Evolutionary conservation across 106 monocot genomes (phyloP).

Genomic region (Allium cepa): DNA sequence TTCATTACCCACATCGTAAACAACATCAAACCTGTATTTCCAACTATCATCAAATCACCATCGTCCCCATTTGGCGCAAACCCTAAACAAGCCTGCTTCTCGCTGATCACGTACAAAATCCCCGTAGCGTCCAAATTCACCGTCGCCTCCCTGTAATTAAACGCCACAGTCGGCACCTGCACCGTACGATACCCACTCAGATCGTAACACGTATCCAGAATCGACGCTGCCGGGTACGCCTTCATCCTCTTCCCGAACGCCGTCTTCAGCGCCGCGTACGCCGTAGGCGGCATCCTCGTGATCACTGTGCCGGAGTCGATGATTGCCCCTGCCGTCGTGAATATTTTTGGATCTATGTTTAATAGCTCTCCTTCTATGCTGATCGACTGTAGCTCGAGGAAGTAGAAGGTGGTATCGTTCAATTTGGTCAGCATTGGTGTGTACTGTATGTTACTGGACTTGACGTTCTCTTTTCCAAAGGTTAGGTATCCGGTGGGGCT

Average conservation of each 20-base stretch:
- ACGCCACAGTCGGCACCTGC: conserved; percentile 23
- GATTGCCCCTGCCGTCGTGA: conserved; percentile 16
- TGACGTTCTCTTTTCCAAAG: conserved; percentile 1
- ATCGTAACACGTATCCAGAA: conserved; percentile 74
- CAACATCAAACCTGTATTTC: too few relatives aligned
- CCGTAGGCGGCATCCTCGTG: conserved; percentile 40
- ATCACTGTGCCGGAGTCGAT: conserved; percentile 82
- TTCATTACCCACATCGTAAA: too few relatives aligned
- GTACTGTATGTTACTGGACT: not conserved
- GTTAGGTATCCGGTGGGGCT: conserved; percentile 14
- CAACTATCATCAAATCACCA: too few relatives aligned
- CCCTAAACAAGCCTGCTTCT: too few relatives aligned
- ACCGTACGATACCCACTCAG: conserved; percentile 20
- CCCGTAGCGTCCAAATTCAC: too few relatives aligned
- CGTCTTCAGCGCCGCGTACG: conserved; percentile 28
- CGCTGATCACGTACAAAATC: too few relatives aligned
- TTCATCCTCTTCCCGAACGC: conserved; percentile 27
- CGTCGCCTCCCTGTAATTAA: conserved; percentile 31
- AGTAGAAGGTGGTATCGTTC: not conserved
- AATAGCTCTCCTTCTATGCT: not conserved
- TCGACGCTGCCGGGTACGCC: conserved; percentile 25
- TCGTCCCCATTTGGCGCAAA: too few relatives aligned
- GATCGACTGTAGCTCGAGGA: conserved; percentile 1
- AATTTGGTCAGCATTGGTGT: conserved; percentile 5
- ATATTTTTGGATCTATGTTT: not conserved